A percentile compares a stretch with the other conserved stretches of the same genome.
phyloP scores from a whole-genome alignment of 495 filamentous ascomycete species.

The Aspergillus baeticus region DNA sequence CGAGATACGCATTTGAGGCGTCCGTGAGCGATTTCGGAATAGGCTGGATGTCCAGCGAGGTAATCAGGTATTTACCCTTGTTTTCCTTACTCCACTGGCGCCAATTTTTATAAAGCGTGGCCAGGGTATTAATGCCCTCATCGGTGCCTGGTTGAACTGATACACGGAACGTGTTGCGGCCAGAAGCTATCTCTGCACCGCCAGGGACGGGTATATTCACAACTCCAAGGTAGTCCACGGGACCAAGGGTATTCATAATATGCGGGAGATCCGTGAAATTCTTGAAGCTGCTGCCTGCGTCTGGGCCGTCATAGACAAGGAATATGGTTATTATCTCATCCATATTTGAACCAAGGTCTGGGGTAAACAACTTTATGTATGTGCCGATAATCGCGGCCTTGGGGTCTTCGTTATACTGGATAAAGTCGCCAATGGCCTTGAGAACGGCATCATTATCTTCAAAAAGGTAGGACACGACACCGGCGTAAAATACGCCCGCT shows the following conservation, averaged over 20 bases:
- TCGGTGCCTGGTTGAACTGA: neutral
- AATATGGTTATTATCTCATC: conserved; percentile 11
- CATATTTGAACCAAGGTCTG: neutral
- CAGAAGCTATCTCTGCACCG: conserved; percentile 2
- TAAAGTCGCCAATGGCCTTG: conserved; percentile 6
- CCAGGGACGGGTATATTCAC: conserved; percentile 11
- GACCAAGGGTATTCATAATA: neutral
- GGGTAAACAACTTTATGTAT: conserved; percentile 7
- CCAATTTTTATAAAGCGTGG: neutral
- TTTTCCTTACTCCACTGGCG: neutral
- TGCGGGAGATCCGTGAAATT: conserved; percentile 13
- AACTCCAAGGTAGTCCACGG: conserved; percentile 1
- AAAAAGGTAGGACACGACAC: conserved; percentile 9
- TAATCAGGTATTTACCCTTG: conserved; percentile 7
- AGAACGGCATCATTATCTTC: conserved; percentile 3
- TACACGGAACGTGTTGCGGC: conserved; percentile 12
- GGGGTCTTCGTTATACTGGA: conserved; percentile 10
- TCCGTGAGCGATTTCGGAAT: conserved; percentile 11
- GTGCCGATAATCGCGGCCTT: conserved; percentile 15
- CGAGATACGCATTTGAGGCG: conserved; percentile 1
- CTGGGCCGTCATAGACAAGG: conserved; percentile 10
- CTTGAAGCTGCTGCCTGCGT: neutral
- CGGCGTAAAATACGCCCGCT: conserved; percentile 9
- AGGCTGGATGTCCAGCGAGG: conserved; percentile 6
- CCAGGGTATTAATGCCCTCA: neutral